These are phyloP conservation scores for Acanthamoeba quina DNA, from an alignment of 208 protist genomes.

Conservation along the genomic window DNA sequence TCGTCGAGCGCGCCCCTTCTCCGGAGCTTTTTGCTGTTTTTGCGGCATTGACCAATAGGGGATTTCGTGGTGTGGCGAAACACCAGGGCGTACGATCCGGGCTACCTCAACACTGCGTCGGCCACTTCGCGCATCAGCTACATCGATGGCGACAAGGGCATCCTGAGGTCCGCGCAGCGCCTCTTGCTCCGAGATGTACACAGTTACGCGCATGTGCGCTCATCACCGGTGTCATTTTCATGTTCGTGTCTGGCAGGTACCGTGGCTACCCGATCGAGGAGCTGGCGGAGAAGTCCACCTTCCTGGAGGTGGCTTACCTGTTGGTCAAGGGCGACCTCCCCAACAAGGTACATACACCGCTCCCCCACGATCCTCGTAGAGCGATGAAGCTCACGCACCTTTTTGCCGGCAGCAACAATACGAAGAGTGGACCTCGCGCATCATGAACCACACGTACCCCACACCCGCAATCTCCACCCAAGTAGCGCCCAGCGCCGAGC, in stretches of 20 bases:
- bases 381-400: neutral
- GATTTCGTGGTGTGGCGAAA: neutral
- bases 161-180: conserved; percentile 76
- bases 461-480: neutral
- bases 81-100: conserved; percentile 81
- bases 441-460: conserved; percentile 86
- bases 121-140: conserved; percentile 82
- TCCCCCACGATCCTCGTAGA: neutral
- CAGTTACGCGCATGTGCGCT: neutral
- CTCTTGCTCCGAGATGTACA: neutral
- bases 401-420: conserved; percentile 68
- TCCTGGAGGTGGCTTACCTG: conserved; percentile 83
- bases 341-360: conserved; percentile 78
- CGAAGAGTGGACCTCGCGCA: conserved; percentile 77
- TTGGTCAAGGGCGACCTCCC: conserved; percentile 86
- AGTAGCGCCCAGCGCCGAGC: too few species aligned
- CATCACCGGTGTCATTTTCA: neutral
- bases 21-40: neutral
- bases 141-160: conserved; percentile 89
- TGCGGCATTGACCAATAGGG: neutral
- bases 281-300: conserved; percentile 82
- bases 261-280: conserved; percentile 88
- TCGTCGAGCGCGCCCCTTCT: neutral
- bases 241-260: conserved; percentile 62
- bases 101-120: conserved; percentile 83